phyloP scores from a whole-genome alignment of 257 asterid species.

The Vinca minor region DNA sequence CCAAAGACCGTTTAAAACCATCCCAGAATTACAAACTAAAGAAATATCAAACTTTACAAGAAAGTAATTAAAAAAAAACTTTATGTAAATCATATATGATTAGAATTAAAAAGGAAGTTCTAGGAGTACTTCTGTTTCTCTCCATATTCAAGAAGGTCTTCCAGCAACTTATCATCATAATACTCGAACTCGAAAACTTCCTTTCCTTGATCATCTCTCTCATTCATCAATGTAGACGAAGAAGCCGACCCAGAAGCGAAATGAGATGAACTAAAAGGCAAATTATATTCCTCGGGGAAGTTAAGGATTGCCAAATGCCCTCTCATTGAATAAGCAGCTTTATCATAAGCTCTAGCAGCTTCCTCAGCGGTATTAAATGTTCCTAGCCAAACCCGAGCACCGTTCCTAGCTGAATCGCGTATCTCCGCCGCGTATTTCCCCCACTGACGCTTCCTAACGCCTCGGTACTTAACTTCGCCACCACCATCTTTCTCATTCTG shows the following conservation, averaged over 20 bases:
- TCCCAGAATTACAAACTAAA: background rate
- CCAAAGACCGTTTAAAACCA: background rate
- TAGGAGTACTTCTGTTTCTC: background rate
- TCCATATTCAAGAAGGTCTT: constrained; percentile 54
- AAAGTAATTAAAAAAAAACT: no score
- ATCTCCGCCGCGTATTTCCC: constrained; percentile 86
- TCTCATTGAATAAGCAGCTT: constrained; percentile 64
- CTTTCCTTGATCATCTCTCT: constrained; percentile 12
- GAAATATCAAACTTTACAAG: no score
- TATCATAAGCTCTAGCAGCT: constrained; percentile 73
- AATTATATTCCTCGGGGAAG: constrained; percentile 55
- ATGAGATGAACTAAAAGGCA: constrained; percentile 62
- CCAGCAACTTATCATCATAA: constrained; percentile 52
- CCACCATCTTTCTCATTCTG: constrained; percentile 5
- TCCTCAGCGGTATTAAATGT: constrained; percentile 59
- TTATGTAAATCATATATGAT: no score
- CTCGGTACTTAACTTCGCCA: constrained; percentile 52
- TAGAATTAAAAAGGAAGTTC: background rate
- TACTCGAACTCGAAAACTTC: constrained; percentile 58
- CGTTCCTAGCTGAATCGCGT: constrained; percentile 49
- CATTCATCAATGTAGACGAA: constrained; percentile 2
- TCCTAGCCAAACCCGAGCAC: constrained; percentile 79
- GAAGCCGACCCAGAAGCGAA: constrained; percentile 20
- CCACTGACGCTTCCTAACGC: constrained; percentile 77
- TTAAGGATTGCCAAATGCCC: constrained; percentile 76